Conservation (phyloP, 768 basidiomycete species). For the Auriscalpium vulgare region DNA sequence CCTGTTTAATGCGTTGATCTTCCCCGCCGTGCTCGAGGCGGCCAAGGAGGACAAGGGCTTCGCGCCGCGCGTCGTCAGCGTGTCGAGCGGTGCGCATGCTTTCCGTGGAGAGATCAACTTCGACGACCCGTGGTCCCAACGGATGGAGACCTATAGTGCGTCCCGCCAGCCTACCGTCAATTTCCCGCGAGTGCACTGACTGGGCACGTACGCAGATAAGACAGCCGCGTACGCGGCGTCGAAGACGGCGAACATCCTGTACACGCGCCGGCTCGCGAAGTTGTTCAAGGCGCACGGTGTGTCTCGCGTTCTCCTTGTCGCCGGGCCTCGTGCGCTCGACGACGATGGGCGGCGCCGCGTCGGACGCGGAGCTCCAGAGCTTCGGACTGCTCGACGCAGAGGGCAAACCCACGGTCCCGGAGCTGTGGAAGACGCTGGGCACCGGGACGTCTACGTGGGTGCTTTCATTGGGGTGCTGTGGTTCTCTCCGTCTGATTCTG, state of each 20-base stretch:
- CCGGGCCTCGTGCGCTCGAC: neutral
- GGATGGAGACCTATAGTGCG: neutral
- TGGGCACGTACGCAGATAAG: neutral
- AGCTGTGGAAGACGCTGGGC: neutral
- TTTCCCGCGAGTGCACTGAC: neutral
- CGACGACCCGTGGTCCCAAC: neutral
- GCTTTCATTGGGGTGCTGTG: neutral
- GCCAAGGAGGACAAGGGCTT: neutral
- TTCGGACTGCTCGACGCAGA: neutral
- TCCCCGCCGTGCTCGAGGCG: neutral
- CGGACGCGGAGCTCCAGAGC: neutral
- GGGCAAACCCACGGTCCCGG: neutral
- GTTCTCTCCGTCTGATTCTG: neutral
- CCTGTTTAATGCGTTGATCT: neutral
- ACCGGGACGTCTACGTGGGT: neutral
- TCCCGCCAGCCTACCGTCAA: neutral
- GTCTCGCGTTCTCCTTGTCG: neutral
- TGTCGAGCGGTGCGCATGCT: neutral
- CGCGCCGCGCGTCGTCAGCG: neutral
- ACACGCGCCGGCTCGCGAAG: neutral
- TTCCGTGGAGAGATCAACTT: neutral
- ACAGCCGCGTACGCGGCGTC: neutral
- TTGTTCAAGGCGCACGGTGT: neutral
- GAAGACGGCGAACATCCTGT: neutral
- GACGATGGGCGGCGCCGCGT: neutral